Percentiles rank a stretch among this genome's conserved stretches.
Conservation (phyloP, 1,284 basidiomycete genomes). For the Peniophora sp. region DNA sequence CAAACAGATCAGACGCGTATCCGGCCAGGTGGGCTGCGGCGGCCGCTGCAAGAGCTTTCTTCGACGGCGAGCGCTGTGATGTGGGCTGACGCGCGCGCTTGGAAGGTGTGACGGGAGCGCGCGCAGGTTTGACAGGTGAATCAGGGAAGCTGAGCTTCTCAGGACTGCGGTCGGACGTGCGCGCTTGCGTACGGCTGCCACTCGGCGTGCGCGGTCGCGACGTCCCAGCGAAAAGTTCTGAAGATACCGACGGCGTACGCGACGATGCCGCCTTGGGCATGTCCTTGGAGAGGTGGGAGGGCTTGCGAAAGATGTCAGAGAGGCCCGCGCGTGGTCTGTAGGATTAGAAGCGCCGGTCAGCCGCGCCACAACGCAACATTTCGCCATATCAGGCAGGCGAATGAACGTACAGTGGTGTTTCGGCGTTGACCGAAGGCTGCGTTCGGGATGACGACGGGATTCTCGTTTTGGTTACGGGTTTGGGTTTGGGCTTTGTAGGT, state of each 20-base stretch:
- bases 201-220: not conserved
- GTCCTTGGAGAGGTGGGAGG: not conserved
- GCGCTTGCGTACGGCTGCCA: not conserved
- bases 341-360: not conserved
- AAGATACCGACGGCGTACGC: not conserved
- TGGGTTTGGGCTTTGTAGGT: not conserved
- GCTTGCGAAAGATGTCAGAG: not conserved
- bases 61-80: conserved; percentile 17
- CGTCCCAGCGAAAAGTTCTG: not conserved
- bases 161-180: not conserved
- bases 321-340: not conserved
- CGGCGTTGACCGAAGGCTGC: not conserved
- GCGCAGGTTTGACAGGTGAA: not conserved
- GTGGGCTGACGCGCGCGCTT: not conserved
- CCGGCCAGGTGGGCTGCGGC: conserved; percentile 37
- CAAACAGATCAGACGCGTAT: conserved; percentile 67
- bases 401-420: not conserved
- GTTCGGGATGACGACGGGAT: not conserved
- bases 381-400: no score
- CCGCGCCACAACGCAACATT: no score
- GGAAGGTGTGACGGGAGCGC: not conserved
- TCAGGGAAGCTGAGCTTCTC: not conserved
- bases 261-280: not conserved
- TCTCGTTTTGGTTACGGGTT: not conserved
- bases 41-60: conserved; percentile 36